These are phyloP conservation scores for Cutaneotrichosporon sp. DNA, from an alignment of 1,284 basidiomycete species.

Conservation along the genomic window DNA sequence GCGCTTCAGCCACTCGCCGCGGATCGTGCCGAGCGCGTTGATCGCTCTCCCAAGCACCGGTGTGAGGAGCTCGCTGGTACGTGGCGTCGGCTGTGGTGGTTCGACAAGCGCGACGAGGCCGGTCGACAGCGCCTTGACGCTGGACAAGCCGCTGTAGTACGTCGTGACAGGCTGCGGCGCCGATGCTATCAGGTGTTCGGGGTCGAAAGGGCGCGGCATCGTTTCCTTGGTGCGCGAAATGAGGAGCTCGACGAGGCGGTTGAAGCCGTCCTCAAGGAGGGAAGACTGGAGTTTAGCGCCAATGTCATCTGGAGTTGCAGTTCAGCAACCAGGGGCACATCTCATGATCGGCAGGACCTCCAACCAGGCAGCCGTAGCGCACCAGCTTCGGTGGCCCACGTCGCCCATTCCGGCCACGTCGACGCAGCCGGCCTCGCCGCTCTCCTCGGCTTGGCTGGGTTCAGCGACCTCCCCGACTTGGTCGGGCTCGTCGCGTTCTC, in stretches of 20 bases:
- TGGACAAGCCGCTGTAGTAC: slow-evolving; percentile 35
- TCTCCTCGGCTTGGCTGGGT: too few relatives aligned
- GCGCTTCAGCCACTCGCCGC: slow-evolving; percentile 42
- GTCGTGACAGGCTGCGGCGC: slow-evolving; percentile 41
- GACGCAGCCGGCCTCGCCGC: too few relatives aligned
- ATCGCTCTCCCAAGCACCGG: slow-evolving; percentile 37
- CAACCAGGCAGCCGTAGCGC: too few relatives aligned
- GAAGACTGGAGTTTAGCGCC: slow-evolving; percentile 15
- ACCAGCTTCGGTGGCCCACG: too few relatives aligned
- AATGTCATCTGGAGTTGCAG: too few relatives aligned
- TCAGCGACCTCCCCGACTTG: too few relatives aligned
- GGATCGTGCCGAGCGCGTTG: slow-evolving; percentile 27
- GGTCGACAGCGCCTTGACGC: slow-evolving; percentile 30
- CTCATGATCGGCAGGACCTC: too few relatives aligned
- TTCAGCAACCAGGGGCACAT: too few relatives aligned
- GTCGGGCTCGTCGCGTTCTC: too few relatives aligned
- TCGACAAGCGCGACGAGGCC: slow-evolving; percentile 26
- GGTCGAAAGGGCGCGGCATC: slow-evolving; percentile 18
- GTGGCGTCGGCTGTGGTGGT: slow-evolving; percentile 30
- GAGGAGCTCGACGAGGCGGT: slow-evolving; percentile 39
- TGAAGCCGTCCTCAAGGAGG: slow-evolving; percentile 46
- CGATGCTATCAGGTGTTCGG: slow-evolving; percentile 11
- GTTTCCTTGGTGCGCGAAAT: slow-evolving; percentile 33
- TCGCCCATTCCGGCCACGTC: too few relatives aligned
- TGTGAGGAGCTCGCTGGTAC: slow-evolving; percentile 30